Evolutionary conservation across 140 eudicot genomes (phyloP).

Genomic region (Ambrosia hybrid): DNA sequence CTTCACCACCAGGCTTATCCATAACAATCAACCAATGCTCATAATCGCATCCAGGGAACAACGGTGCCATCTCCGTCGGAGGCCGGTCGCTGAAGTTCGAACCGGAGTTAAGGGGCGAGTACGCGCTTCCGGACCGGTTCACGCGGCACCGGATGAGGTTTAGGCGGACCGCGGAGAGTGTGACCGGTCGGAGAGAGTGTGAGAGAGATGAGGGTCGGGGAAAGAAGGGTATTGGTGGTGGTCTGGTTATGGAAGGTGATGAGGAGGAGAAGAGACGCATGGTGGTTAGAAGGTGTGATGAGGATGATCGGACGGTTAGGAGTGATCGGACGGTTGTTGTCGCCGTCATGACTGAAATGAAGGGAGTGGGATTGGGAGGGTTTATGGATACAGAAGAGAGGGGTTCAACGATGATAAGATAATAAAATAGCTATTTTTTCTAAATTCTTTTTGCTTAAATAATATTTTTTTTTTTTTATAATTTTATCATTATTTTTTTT

Average conservation of each 20-base stretch:
- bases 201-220: slow-evolving; percentile 39
- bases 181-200: slow-evolving; percentile 35
- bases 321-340: slow-evolving; percentile 49
- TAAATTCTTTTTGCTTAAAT: no score
- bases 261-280: slow-evolving; percentile 44
- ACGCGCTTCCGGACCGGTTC: slow-evolving; percentile 72
- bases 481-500: no score
- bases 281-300: slow-evolving; percentile 29
- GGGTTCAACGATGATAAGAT: neutral
- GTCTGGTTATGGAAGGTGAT: slow-evolving; percentile 39
- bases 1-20: slow-evolving; percentile 97
- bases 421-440: no score
- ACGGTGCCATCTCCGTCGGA: slow-evolving; percentile 97
- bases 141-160: slow-evolving; percentile 65
- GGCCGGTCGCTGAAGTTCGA: slow-evolving; percentile 81
- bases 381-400: neutral
- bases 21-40: slow-evolving; percentile 95
- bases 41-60: slow-evolving; percentile 94
- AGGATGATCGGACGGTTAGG: slow-evolving; percentile 46
- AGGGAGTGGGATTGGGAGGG: slow-evolving; percentile 7
- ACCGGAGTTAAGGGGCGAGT: slow-evolving; percentile 90
- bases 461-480: no score
- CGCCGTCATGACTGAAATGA: slow-evolving; percentile 40
- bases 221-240: slow-evolving; percentile 50
- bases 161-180: slow-evolving; percentile 43